Base-by-base conservation (phyloP, 768 basidiomycete genomes). In the Roridomyces roridus region DNA sequence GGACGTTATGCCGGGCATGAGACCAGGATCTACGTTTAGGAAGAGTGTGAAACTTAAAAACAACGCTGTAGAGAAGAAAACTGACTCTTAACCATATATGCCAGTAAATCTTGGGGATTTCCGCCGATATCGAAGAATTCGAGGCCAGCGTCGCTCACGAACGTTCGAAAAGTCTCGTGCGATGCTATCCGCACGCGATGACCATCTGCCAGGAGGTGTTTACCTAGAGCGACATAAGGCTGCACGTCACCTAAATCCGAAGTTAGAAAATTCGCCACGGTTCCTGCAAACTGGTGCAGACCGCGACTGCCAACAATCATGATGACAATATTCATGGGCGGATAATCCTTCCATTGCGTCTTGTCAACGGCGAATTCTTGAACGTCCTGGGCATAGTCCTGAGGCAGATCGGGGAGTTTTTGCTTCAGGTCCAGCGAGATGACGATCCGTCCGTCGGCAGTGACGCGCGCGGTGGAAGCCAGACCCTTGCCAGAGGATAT, bases 71-170 rank as follows among this genome's bases (percentile, higher is more conserved):
- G 47, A 26, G 37, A 15, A 24, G n/a, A 50, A 31, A 37, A 63
- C 79, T 60, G 57, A 86, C 86, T 88, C 68, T 84, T 85, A 42
- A 88, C 87, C 87, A 88, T 87, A 59, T 86, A 88, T 42, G 83
- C 83, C 86, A 88, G 87, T 11, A 88, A 70, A 50, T 85, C 83
- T 46, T 82, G 79, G 0, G 86, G 87, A 67, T 85, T 77, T 1
- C 86, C 87, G 10, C 87, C 86, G 28, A 86, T 81, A 48, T 76
- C 75, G 63, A 80, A 86, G 67, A 85, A 87, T 55, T 87, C 86
- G 6, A 87, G 69, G 1, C 79, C 80, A 14, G 75, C 69, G 1
- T 80, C 77, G 5, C 65, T 68, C 17, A 88, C 83, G 61, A 87
- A 85, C 6, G 76, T 66, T 21, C 77, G 75, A 67, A 87, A 88